Evolutionary conservation across 345 rosid genomes (phyloP).

Genomic region (Cardamine resedifolia): DNA sequence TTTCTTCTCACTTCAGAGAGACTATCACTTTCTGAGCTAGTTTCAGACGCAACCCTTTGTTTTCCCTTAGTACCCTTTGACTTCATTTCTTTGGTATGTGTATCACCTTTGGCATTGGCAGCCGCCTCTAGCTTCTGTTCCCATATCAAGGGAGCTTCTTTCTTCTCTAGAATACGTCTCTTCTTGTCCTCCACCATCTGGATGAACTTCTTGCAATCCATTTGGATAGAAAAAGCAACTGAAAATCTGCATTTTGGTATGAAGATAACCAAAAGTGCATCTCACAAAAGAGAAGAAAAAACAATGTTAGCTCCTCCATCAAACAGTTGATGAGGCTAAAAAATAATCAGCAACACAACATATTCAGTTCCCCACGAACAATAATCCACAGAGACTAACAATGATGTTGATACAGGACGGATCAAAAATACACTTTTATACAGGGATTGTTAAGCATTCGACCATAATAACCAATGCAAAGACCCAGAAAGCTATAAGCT

Average conservation of each 20-base stretch:
- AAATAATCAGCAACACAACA: neutral
- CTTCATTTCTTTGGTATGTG: conserved; percentile 62
- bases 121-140: conserved; percentile 96
- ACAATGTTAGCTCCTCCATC: conserved; percentile 77
- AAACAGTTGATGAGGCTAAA: conserved; percentile 10
- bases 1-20: conserved; percentile 50
- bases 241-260: conserved; percentile 88
- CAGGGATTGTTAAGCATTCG: neutral
- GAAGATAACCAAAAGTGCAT: conserved; percentile 78
- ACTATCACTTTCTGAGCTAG: conserved; percentile 49
- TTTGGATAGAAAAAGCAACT: conserved; percentile 54
- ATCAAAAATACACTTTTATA: neutral
- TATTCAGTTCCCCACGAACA: neutral
- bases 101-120: conserved; percentile 68
- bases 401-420: neutral
- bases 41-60: conserved; percentile 45
- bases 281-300: conserved; percentile 97
- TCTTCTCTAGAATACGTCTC: conserved; percentile 71
- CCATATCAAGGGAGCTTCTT: conserved; percentile 92
- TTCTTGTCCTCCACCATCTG: conserved; percentile 96
- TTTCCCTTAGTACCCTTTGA: conserved; percentile 56
- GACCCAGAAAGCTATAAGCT: neutral
- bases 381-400: neutral
- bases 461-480: neutral
- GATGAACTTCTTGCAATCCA: conserved; percentile 97